These are phyloP conservation scores for Rhizopogon vinicolor DNA, from an alignment of 768 basidiomycete genomes.

Conservation along the genomic window DNA sequence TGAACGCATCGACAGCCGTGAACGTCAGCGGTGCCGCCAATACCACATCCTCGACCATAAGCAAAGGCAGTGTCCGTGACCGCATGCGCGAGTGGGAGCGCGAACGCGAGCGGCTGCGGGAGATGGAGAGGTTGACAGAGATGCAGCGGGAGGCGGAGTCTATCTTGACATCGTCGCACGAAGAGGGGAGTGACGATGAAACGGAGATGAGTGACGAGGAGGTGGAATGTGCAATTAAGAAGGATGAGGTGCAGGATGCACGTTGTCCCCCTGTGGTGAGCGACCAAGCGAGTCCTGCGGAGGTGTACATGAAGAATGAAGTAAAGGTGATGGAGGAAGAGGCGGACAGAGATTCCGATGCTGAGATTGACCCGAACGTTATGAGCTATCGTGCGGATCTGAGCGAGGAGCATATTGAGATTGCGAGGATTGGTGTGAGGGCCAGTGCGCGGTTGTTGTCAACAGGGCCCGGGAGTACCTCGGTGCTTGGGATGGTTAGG, in stretches of 20 bases:
- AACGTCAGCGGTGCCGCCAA: not conserved
- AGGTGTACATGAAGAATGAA: conserved; percentile 2
- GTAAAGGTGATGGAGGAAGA: not conserved
- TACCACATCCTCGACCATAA: conserved; percentile 5
- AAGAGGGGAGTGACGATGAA: conserved; percentile 33
- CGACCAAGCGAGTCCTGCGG: not conserved
- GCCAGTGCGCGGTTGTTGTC: conserved; percentile 23
- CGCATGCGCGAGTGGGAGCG: conserved; percentile 75
- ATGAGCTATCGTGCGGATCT: conserved; percentile 7
- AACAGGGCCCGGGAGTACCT: conserved; percentile 19
- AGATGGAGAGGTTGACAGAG: conserved; percentile 62
- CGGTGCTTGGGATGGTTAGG: conserved; percentile 9
- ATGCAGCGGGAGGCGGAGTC: conserved; percentile 38
- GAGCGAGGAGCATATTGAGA: conserved; percentile 25
- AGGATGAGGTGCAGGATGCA: conserved; percentile 17
- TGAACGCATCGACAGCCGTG: conserved; percentile 6
- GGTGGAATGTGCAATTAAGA: conserved; percentile 25
- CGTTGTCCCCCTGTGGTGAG: conserved; percentile 3
- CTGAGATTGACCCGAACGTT: not conserved
- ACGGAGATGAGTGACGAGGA: conserved; percentile 15
- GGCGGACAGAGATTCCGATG: conserved; percentile 9
- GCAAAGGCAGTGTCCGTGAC: conserved; percentile 40
- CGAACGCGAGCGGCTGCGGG: conserved; percentile 63
- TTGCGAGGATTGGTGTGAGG: conserved; percentile 24
- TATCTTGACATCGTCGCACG: conserved; percentile 23